Evolutionary conservation across 805 yeast genomes (phyloP).

Genomic region (Kodamaea hsintzibuensis): DNA sequence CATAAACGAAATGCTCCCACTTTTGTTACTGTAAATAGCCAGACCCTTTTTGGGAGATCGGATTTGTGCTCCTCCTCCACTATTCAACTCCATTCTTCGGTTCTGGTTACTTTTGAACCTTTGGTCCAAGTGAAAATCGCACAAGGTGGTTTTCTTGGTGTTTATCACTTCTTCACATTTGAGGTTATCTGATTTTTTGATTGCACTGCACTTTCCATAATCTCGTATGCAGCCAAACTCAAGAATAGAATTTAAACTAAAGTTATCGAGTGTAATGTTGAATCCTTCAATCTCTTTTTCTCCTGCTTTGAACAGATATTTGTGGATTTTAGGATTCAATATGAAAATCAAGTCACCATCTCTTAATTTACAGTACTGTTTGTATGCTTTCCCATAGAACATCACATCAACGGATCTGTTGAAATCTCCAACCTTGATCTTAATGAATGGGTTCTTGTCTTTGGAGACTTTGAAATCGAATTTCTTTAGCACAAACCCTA

Average conservation of each 20-base stretch:
- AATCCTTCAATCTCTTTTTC: constrained; percentile 35
- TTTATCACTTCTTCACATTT: constrained; percentile 66
- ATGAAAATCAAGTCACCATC: constrained; percentile 75
- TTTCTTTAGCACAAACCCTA: constrained; percentile 69
- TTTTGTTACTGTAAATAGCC: constrained; percentile 40
- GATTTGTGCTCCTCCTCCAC: constrained; percentile 56
- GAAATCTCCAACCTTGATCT: constrained; percentile 68
- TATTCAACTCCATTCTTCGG: constrained; percentile 76
- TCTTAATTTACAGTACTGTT: constrained; percentile 68
- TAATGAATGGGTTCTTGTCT: constrained; percentile 51
- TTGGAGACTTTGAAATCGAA: constrained; percentile 50
- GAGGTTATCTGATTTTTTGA: constrained; percentile 44
- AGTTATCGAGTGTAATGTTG: constrained; percentile 54
- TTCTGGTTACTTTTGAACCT: constrained; percentile 52
- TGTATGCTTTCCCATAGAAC: constrained; percentile 67
- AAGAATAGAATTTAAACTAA: constrained; percentile 49
- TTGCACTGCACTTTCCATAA: constrained; percentile 64
- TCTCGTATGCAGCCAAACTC: constrained; percentile 75
- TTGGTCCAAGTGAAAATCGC: constrained; percentile 71
- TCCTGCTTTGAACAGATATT: constrained; percentile 24
- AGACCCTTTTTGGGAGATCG: constrained; percentile 53
- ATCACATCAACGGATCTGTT: constrained; percentile 57
- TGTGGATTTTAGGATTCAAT: constrained; percentile 66
- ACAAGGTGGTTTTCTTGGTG: constrained; percentile 50
- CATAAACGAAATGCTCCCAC: constrained; percentile 17